phyloP scores from a whole-genome alignment of 371 early-diverging fungal species.

The Synchytrium microbalum region DNA sequence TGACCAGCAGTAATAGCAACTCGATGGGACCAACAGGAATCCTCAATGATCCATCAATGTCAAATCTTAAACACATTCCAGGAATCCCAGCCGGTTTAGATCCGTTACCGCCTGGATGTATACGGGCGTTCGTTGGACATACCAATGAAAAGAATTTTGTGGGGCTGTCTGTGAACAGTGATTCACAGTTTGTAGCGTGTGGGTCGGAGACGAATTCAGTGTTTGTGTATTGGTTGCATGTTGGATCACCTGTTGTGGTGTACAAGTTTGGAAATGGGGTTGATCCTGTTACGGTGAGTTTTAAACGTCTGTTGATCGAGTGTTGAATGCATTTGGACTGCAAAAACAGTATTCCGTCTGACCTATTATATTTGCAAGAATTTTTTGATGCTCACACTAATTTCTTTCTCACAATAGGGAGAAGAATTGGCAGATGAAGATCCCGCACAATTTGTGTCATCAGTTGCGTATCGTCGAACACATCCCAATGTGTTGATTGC shows the following conservation, averaged over 20 bases:
- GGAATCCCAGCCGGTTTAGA: not conserved
- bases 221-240: conserved; percentile 67
- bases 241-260: conserved; percentile 60
- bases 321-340: conserved; percentile 6
- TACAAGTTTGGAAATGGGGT: conserved; percentile 63
- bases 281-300: conserved; percentile 50
- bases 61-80: not conserved
- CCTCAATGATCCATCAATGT: not conserved
- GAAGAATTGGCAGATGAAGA: conserved; percentile 48
- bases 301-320: conserved; percentile 4
- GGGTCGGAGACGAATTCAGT: conserved; percentile 86
- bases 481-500: conserved; percentile 64
- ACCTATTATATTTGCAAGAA: no score
- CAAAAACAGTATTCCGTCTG: not conserved
- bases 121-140: conserved; percentile 72
- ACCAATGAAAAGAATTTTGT: conserved; percentile 93
- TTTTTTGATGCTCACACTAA: no score
- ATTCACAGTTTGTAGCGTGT: conserved; percentile 76
- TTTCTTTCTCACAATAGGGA: conserved; percentile 36
- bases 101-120: conserved; percentile 23
- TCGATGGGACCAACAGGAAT: not conserved
- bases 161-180: conserved; percentile 58
- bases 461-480: conserved; percentile 77
- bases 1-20: not conserved
- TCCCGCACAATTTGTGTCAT: conserved; percentile 73